Base-by-base conservation (phyloP, 2,329 filamentous ascomycete species). In the Erysiphe pulchra region DNA sequence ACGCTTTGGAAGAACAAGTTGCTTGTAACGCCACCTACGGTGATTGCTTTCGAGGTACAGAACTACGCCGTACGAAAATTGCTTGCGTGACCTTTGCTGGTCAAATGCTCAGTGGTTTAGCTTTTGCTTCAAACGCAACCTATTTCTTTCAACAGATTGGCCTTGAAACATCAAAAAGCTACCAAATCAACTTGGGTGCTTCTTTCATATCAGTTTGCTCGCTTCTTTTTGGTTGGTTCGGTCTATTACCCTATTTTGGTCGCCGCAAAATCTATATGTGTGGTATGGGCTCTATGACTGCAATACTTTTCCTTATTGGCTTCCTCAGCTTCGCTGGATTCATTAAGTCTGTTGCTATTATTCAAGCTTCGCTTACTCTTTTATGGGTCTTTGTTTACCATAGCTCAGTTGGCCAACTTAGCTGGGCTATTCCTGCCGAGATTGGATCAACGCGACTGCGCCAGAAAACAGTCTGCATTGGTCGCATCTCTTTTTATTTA, bases 381-480 rank as follows among this genome's bases (percentile, higher is more conserved):
- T 6, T 28, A 28, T 28, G 24, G 24, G 24, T 7, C 1, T 28
- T 28, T 28, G 1, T 28, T 56, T 75, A 28, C 14, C 14, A 16
- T 41, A 2, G 14, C 10, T 20, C 14, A 41, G 28, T 24, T 39
- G 17, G 14, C 16, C 34, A 37, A 37, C 34, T n/a, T 17, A 11
- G 34, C 13, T 17, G 7, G 16, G 12, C 24, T 28, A 24, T 13
- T 24, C 14, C 28, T 6, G 17, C 63, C 1, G 64, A 67, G 43
- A 59, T 60, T 12, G 61, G 63, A 0, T 64, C 63, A 0, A 61
- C 60, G 2, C 59, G 64, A 31, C 68, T 93, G 34, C 79, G 84
- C 57, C 84, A 87, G 64, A 92, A 92, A 66, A 92, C 85, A 0
- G 79, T 92, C 24, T 84, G 87, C 1, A 68, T 66, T 17, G 59